Conservation (phyloP, 1,284 basidiomycete species). For the Ustilago hordei region DNA sequence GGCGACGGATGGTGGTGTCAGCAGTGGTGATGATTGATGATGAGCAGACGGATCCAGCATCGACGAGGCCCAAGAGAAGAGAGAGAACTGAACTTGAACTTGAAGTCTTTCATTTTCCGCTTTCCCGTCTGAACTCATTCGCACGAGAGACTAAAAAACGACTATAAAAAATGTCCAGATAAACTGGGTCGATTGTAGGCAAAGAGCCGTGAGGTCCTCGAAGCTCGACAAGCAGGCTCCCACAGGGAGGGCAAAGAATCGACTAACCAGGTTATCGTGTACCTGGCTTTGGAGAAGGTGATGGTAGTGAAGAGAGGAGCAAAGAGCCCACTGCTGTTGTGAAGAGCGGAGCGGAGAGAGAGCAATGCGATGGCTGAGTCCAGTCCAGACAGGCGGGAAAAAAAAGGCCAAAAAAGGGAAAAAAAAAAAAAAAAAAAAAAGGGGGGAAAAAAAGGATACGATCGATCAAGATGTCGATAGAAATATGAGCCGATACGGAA, state of each 20-base stretch:
- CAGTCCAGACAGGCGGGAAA: not conserved
- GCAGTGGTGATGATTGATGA: not conserved
- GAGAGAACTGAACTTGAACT: not conserved
- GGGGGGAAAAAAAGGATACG: not conserved
- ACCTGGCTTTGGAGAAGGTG: too few relatives aligned
- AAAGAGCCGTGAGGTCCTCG: too few relatives aligned
- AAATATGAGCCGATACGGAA: not conserved
- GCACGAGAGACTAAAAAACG: too few relatives aligned
- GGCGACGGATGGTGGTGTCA: not conserved
- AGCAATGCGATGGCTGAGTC: too few relatives aligned
- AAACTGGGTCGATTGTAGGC: too few relatives aligned
- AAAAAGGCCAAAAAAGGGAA: not conserved
- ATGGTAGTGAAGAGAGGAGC: too few relatives aligned
- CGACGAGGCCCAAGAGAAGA: not conserved
- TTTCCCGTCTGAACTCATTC: not conserved
- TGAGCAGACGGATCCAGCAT: constrained; percentile 3
- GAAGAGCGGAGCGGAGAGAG: too few relatives aligned
- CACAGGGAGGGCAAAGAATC: too few relatives aligned
- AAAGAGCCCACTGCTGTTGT: too few relatives aligned
- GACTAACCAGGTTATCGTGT: too few relatives aligned
- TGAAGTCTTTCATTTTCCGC: not conserved
- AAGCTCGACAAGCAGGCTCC: too few relatives aligned
- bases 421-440: not conserved
- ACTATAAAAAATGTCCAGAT: too few relatives aligned
- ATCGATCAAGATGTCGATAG: not conserved